Evolutionary conservation across 257 asterid genomes (phyloP).

Genomic region (Scutellaria galericulata): DNA sequence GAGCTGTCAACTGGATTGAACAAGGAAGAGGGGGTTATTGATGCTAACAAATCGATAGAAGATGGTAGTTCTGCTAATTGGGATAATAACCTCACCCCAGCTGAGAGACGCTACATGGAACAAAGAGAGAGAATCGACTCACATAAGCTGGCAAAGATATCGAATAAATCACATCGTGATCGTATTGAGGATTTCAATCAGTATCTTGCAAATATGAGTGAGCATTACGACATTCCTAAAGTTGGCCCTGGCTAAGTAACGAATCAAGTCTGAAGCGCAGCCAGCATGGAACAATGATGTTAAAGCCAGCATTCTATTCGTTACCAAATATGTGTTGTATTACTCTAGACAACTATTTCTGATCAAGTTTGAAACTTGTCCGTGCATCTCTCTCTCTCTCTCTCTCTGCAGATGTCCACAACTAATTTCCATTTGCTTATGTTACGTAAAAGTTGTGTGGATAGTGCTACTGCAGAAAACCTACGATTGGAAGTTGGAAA

Average conservation of each 20-base stretch:
- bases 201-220: conserved; percentile 97
- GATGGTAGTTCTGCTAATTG: conserved; percentile 53
- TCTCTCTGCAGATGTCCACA: too few relatives aligned
- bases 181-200: conserved; percentile 96
- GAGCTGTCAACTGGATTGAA: conserved; percentile 43
- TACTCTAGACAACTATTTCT: not conserved
- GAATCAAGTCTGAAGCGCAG: not conserved
- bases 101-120: conserved; percentile 92
- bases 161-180: conserved; percentile 90
- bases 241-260: conserved; percentile 84
- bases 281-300: too few relatives aligned
- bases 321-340: conserved; percentile 6
- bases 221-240: conserved; percentile 97
- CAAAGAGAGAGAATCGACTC: conserved; percentile 72
- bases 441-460: too few relatives aligned
- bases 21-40: conserved; percentile 56
- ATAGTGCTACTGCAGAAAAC: too few relatives aligned
- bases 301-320: not conserved
- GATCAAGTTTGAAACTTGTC: not conserved
- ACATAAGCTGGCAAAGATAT: conserved; percentile 82
- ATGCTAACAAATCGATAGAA: conserved; percentile 44
- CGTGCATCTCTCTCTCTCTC: too few relatives aligned
- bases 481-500: too few relatives aligned
- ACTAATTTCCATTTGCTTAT: too few relatives aligned
- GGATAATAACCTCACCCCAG: conserved; percentile 82